Evolutionary conservation across 2,329 filamentous ascomycete species (phyloP).

Genomic region (Colletotrichum melonis): DNA sequence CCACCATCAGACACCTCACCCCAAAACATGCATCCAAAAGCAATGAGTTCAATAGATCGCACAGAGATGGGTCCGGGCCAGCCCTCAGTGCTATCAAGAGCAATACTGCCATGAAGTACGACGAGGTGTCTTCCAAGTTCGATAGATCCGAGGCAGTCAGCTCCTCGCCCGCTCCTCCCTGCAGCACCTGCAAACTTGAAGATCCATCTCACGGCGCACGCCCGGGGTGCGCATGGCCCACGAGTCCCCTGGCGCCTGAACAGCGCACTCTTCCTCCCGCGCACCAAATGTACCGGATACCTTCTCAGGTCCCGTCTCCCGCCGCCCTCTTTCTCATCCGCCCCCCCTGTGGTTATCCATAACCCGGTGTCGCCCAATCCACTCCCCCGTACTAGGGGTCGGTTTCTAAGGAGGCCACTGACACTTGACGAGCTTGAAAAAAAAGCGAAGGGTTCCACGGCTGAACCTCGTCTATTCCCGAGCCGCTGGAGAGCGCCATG

Average conservation of each 20-base stretch:
- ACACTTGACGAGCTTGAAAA: neutral
- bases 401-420: conserved; percentile 1
- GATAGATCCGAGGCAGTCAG: neutral
- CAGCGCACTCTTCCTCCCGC: neutral
- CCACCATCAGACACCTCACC: neutral
- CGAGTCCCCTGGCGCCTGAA: conserved; percentile 22
- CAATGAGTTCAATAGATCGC: neutral
- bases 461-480: conserved; percentile 36
- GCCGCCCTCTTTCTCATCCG: conserved; percentile 8
- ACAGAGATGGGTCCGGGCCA: neutral
- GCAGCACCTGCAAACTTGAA: neutral
- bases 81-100: neutral
- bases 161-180: neutral
- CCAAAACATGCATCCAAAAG: neutral
- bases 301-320: neutral
- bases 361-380: conserved; percentile 30
- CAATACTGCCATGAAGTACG: neutral
- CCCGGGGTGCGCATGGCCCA: conserved; percentile 11
- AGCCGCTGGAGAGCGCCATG: conserved; percentile 28
- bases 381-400: conserved; percentile 8
- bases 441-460: conserved; percentile 14
- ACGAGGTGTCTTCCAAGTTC: neutral
- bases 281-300: neutral
- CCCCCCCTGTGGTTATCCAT: conserved; percentile 34
- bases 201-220: conserved; percentile 12